Base-by-base conservation (phyloP, 495 filamentous ascomycete genomes). In the Hypomontagnella monticulosa region DNA sequence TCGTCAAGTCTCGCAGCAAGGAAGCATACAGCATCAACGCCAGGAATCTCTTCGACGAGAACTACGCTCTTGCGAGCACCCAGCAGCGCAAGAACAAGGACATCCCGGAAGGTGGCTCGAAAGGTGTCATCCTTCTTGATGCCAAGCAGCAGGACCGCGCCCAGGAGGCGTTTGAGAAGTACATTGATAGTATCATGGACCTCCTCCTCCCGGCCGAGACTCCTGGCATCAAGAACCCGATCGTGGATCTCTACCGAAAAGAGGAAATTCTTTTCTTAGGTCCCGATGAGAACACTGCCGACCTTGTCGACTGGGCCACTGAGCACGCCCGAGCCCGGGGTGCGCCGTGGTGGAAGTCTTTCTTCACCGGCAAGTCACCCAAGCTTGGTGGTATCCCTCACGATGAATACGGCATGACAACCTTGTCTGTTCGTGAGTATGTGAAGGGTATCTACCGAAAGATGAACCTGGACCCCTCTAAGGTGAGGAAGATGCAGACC, bases 61-160 rank as follows among this genome's bases (percentile, higher is more conserved):
- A 99, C 78, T 99, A 99, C 78, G 94, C 93, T 60, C 87, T 99
- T 61, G 95, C 95, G 62, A 98, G 95, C 76, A 99, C 95, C 0
- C 95, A 99, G 77, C 96, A 98, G 81, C 91, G 96, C 71, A 99
- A 99, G 86, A 99, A 99, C 83, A 99, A 99, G 81, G 95, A 99
- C 71, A 99, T 99, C 40, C 95, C 95, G n/a, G 95, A 99, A 82
- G 95, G 95, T 52, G 95, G 95, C 57, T 95, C 94, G 52, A 99
- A 99, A 81, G 95, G 95, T 77, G 95, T 99, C 48, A 94, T 99
- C 55, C 88, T 99, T 30, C 86, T 99, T 27, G 94, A 98, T 78
- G 87, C 92, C 33, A 85, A 91, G 66, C 93, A 97, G 75, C 95
- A 99, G 76, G 92, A 97, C 78, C 96, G 93, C 79, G 88, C 86